A percentile compares a stretch with the other conserved stretches of the same genome.
Evolutionary conservation across 371 early-diverging fungal genomes (phyloP).

Genomic region (Chytridiales sp.): DNA sequence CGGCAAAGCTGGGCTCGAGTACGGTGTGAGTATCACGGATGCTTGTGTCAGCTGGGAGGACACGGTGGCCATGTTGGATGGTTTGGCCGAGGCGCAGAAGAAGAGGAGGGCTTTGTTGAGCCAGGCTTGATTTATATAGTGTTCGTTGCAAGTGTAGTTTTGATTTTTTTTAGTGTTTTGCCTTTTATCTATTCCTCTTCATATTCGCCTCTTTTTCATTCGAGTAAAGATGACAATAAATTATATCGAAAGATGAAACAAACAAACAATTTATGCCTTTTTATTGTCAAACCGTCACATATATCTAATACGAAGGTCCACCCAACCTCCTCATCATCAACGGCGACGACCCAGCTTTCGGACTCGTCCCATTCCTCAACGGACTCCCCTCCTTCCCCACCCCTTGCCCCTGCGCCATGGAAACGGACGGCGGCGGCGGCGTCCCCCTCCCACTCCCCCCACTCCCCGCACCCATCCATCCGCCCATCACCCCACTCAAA

Average conservation of each 20-base stretch:
- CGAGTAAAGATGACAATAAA: no score
- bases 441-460: no score
- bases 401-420: no score
- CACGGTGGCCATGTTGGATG: slow-evolving; percentile 64
- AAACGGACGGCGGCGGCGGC: no score
- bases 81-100: slow-evolving; percentile 58
- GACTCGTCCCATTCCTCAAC: no score
- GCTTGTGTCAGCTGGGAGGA: slow-evolving; percentile 81
- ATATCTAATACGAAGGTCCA: no score
- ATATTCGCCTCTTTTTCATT: background rate
- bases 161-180: background rate
- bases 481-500: no score
- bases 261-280: background rate
- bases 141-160: background rate
- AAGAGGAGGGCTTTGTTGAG: slow-evolving; percentile 3
- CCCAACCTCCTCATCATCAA: no score
- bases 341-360: no score
- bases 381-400: no score
- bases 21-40: slow-evolving; percentile 82
- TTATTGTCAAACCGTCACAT: background rate
- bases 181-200: background rate
- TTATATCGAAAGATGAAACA: no score
- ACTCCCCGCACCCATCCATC: no score
- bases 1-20: slow-evolving; percentile 51
- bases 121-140: background rate